These are phyloP conservation scores for Lolium multiflorum DNA, from an alignment of 176 grass and related monocot genomes.

Conservation along the genomic window DNA sequence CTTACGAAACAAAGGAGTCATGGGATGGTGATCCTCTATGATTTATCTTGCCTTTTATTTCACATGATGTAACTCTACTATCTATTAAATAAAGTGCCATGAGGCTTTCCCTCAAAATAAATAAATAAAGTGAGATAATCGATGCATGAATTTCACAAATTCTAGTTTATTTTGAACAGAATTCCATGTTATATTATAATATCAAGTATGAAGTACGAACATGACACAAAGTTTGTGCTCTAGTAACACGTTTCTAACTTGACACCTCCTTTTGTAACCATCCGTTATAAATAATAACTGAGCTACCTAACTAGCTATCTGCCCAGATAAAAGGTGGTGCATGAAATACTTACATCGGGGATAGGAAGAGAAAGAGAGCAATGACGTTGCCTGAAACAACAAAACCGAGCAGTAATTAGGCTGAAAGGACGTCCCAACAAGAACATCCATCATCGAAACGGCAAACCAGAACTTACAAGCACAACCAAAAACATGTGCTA, in stretches of 20 bases:
- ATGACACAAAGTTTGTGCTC: background rate
- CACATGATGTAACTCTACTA: too few relatives aligned
- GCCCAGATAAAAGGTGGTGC: too few relatives aligned
- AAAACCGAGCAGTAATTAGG: background rate
- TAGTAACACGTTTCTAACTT: background rate
- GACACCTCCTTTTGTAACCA: background rate
- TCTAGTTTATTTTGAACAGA: background rate
- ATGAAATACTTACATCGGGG: constrained; percentile 63
- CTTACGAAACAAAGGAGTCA: too few relatives aligned
- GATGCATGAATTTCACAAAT: background rate
- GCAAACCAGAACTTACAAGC: background rate
- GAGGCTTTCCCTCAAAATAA: too few relatives aligned
- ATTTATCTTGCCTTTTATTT: too few relatives aligned
- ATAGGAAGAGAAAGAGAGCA: constrained; percentile 80
- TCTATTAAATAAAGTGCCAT: background rate
- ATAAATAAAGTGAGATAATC: background rate
- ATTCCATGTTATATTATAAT: background rate
- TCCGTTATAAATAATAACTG: background rate
- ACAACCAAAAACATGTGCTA: background rate
- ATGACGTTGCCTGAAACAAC: constrained; percentile 67
- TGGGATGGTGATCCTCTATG: too few relatives aligned
- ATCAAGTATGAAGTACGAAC: background rate
- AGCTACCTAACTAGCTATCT: background rate
- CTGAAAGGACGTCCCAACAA: background rate
- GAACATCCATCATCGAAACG: background rate